Evolutionary conservation across 441 rosid species (phyloP).

Genomic region (Aquilaria agallochum): DNA sequence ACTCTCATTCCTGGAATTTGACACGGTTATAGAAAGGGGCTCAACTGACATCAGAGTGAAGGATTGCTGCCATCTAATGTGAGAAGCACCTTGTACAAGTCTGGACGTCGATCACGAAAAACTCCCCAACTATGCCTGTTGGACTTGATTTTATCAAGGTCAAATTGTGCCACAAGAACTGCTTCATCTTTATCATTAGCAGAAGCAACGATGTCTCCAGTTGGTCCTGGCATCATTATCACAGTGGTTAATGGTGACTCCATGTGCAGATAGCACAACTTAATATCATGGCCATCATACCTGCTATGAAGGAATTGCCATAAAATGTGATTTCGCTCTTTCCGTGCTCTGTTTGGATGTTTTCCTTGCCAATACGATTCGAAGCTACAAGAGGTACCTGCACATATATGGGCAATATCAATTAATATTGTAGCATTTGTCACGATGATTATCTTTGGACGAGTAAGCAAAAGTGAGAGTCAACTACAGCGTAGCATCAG

Average conservation of each 20-base stretch:
- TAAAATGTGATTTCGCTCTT: conserved; percentile 73
- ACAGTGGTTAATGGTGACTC: conserved; percentile 4
- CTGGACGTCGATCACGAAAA: conserved; percentile 88
- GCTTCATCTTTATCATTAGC: conserved; percentile 71
- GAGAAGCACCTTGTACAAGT: conserved; percentile 79
- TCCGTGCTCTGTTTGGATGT: conserved; percentile 77
- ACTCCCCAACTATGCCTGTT: conserved; percentile 89
- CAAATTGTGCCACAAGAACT: conserved; percentile 71
- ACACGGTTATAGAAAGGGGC: neutral
- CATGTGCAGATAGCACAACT: neutral
- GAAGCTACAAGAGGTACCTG: conserved; percentile 88
- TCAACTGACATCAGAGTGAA: conserved; percentile 12
- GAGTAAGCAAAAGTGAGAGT: no score
- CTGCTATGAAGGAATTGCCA: conserved; percentile 85
- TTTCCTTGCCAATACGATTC: conserved; percentile 79
- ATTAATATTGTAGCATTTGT: conserved; percentile 1
- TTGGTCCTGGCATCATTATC: conserved; percentile 50
- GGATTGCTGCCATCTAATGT: conserved; percentile 68
- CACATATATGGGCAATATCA: conserved; percentile 12
- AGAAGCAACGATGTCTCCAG: conserved; percentile 67
- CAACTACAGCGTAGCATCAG: no score
- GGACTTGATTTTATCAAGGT: conserved; percentile 62
- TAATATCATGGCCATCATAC: conserved; percentile 21
- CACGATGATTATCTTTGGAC: no score
- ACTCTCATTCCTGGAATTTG: neutral